Conservation (phyloP, 768 basidiomycete genomes). For the Leccinum truebloodii region DNA sequence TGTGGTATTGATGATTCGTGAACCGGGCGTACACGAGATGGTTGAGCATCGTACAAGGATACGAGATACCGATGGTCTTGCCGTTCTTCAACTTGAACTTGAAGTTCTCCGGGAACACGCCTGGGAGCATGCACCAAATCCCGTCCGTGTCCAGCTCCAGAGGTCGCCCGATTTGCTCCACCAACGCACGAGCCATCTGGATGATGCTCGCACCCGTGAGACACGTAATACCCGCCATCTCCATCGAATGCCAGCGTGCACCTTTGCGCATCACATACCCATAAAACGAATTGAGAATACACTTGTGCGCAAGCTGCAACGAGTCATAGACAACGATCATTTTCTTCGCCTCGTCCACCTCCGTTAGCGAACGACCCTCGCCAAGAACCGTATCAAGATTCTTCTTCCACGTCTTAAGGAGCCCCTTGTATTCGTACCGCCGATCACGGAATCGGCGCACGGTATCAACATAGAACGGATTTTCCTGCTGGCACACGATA, state of each 20-base stretch:
- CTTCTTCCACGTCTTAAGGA: conserved; percentile 99
- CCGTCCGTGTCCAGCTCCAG: conserved; percentile 98
- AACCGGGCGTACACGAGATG: conserved; percentile 94
- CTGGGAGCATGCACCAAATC: conserved; percentile 99
- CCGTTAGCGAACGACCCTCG: conserved; percentile 75
- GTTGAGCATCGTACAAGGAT: conserved; percentile 99
- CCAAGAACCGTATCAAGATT: conserved; percentile 75
- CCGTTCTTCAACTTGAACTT: conserved; percentile 88
- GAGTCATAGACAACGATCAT: conserved; percentile 99
- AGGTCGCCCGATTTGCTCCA: conserved; percentile 96
- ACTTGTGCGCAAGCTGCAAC: conserved; percentile 98
- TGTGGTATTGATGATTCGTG: conserved; percentile 98
- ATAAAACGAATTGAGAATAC: conserved; percentile 99
- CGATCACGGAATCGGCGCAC: conserved; percentile 96
- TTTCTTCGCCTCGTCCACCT: conserved; percentile 96
- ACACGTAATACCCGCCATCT: conserved; percentile 99
- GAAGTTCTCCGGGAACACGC: conserved; percentile 97
- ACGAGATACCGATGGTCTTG: conserved; percentile 87
- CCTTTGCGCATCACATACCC: conserved; percentile 99
- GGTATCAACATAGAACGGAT: conserved; percentile 99
- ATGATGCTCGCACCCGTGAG: conserved; percentile 97
- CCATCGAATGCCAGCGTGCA: conserved; percentile 99
- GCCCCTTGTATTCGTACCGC: conserved; percentile 97
- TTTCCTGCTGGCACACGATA: conserved; percentile 96
- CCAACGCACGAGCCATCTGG: conserved; percentile 96